Evolutionary conservation across 345 rosid species (phyloP).

Genomic region (Melaleuca quinquenervia): DNA sequence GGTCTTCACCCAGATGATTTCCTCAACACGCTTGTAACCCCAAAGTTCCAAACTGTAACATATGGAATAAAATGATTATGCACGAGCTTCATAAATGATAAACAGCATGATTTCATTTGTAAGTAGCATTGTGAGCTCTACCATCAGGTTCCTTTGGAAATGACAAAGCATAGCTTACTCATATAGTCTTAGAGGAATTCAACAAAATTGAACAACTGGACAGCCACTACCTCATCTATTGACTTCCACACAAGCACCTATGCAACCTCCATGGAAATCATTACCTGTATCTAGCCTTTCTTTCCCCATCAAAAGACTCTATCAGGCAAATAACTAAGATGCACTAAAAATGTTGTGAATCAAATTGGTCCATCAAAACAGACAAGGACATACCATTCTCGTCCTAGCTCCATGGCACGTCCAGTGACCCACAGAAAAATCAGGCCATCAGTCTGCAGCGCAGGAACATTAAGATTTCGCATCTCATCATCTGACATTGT

Average conservation of each 20-base stretch:
- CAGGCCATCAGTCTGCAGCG: slow-evolving; percentile 95
- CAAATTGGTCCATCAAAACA: background rate
- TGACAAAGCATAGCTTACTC: background rate
- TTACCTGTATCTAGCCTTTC: background rate
- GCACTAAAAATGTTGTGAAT: background rate
- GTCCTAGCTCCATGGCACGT: slow-evolving; percentile 99
- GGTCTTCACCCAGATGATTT: slow-evolving; percentile 93
- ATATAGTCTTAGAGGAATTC: background rate
- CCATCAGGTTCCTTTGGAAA: background rate
- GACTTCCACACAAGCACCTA: background rate
- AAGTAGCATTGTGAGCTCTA: background rate
- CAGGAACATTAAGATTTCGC: slow-evolving; percentile 97
- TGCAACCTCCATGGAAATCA: background rate
- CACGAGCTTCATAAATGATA: background rate
- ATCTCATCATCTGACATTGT: slow-evolving; percentile 99
- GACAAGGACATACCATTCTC: slow-evolving; percentile 58
- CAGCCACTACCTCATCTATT: background rate
- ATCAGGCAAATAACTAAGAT: background rate
- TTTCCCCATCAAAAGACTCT: background rate
- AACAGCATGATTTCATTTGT: background rate
- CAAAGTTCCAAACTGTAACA: slow-evolving; percentile 75
- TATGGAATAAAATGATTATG: background rate
- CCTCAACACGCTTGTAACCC: slow-evolving; percentile 97
- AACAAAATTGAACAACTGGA: background rate
- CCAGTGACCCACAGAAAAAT: slow-evolving; percentile 99